Conservation (phyloP, 768 basidiomycete genomes). For the Tephrocybe rancida region DNA sequence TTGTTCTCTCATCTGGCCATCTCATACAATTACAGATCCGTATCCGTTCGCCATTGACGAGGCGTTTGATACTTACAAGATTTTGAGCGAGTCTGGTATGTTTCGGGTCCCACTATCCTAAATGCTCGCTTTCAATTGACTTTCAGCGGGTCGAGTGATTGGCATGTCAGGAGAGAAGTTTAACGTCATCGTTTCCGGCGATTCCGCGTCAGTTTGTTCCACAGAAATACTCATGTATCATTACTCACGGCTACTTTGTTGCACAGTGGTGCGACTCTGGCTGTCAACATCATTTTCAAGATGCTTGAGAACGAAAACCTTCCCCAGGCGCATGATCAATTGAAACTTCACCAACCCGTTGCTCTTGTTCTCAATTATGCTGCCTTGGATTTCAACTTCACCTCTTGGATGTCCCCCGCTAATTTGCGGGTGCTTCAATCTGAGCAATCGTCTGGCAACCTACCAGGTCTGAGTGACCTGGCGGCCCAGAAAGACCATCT, state of each 20-base stretch:
- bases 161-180: conserved; percentile 88
- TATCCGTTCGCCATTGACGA: conserved; percentile 98
- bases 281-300: conserved; percentile 82
- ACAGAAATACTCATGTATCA: not conserved
- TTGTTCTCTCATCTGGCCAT: conserved; percentile 7
- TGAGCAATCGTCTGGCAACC: conserved; percentile 84
- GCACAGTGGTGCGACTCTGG: conserved; percentile 83
- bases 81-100: conserved; percentile 72
- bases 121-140: not conserved
- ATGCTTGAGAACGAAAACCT: conserved; percentile 67
- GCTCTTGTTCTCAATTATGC: conserved; percentile 90
- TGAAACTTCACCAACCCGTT: conserved; percentile 66
- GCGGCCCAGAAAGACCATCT: conserved; percentile 87
- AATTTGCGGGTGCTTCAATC: conserved; percentile 83
- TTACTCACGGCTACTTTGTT: conserved; percentile 14
- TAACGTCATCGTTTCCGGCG: conserved; percentile 82
- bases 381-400: conserved; percentile 96
- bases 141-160: conserved; percentile 66
- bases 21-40: conserved; percentile 63
- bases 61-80: conserved; percentile 85
- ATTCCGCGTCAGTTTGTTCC: conserved; percentile 85
- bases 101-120: conserved; percentile 1
- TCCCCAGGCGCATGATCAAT: conserved; percentile 31
- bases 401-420: conserved; percentile 91
- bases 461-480: conserved; percentile 70